phyloP scores from a whole-genome alignment of 768 basidiomycete species.

The Peribolospora kevripleyi region DNA sequence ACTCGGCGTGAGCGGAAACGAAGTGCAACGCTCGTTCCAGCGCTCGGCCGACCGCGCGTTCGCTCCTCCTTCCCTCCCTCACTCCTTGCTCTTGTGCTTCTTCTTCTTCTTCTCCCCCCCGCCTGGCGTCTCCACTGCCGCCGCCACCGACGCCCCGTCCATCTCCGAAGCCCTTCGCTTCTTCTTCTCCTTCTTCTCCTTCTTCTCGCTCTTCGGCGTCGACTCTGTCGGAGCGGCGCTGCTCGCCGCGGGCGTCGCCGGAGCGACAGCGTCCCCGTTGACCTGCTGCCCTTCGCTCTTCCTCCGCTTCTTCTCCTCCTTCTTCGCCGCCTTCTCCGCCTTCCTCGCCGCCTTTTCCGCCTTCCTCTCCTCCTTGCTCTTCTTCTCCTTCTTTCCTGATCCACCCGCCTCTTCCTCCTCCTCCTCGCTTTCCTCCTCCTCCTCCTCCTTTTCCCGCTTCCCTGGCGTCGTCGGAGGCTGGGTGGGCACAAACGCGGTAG shows the following conservation, averaged over 20 bases:
- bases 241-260: neutral
- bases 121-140: too few relatives aligned
- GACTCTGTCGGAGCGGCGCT: neutral
- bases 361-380: neutral
- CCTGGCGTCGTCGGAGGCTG: conserved; percentile 32
- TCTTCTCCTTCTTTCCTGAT: conserved; percentile 4
- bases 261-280: neutral
- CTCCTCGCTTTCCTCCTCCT: conserved; percentile 1
- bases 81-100: too few relatives aligned
- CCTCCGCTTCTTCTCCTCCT: conserved; percentile 4
- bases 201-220: conserved; percentile 4
- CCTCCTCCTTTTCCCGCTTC: conserved; percentile 6
- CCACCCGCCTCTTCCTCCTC: neutral
- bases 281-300: neutral
- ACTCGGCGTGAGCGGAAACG: too few relatives aligned
- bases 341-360: conserved; percentile 28
- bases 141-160: too few relatives aligned
- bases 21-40: too few relatives aligned
- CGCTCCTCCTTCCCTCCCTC: too few relatives aligned
- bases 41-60: too few relatives aligned
- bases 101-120: too few relatives aligned
- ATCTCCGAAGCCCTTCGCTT: neutral
- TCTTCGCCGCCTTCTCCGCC: conserved; percentile 4
- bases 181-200: conserved; percentile 7
- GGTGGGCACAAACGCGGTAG: conserved; percentile 52